These are phyloP conservation scores for Xanthoceras sorbifolium DNA, from an alignment of 345 rosid species.

Conservation along the genomic window DNA sequence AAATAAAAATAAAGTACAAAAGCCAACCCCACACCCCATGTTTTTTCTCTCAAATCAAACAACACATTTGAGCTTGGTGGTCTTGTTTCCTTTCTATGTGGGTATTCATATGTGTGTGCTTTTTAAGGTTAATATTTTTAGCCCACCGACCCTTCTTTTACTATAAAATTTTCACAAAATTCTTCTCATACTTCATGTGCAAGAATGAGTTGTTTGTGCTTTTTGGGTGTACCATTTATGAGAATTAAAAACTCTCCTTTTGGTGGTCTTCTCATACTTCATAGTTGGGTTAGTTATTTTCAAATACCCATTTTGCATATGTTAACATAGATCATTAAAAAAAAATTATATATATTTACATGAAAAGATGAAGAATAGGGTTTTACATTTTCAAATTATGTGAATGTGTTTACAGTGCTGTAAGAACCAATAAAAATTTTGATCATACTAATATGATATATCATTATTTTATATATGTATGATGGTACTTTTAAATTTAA, in stretches of 20 bases:
- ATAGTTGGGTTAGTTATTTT: too few relatives aligned
- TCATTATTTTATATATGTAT: too few relatives aligned
- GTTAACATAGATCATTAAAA: too few relatives aligned
- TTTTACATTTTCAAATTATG: too few relatives aligned
- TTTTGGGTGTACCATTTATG: conserved; percentile 21
- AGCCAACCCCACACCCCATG: background rate
- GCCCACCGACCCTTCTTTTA: conserved; percentile 12
- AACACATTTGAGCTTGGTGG: background rate
- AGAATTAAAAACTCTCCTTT: too few relatives aligned
- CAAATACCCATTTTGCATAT: too few relatives aligned
- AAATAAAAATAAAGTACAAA: background rate
- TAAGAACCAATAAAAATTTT: too few relatives aligned
- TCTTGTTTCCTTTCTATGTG: background rate
- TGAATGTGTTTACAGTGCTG: too few relatives aligned
- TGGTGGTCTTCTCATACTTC: too few relatives aligned
- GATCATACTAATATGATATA: background rate
- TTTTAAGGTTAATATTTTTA: background rate
- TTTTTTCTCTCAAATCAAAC: background rate
- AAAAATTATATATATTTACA: too few relatives aligned
- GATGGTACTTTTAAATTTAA: too few relatives aligned
- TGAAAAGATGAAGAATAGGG: too few relatives aligned
- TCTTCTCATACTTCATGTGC: conserved; percentile 27
- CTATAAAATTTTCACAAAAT: conserved; percentile 15
- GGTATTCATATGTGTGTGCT: background rate
- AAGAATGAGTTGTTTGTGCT: conserved; percentile 28